Conservation (phyloP, 2,329 filamentous ascomycete genomes). For the Dendrostoma leiphaemia region DNA sequence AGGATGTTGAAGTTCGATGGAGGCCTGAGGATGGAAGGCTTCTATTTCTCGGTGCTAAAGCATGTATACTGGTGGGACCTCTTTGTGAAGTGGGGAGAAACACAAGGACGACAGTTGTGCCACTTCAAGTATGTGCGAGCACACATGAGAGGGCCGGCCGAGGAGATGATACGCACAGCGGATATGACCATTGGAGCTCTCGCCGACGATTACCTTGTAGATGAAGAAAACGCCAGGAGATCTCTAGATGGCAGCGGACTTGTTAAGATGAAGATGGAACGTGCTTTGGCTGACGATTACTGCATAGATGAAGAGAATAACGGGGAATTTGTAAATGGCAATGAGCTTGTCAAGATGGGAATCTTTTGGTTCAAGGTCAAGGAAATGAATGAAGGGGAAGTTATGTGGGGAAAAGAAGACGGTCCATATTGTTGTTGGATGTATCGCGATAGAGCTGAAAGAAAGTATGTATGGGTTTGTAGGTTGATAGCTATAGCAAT, state of each 20-base stretch:
- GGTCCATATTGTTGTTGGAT: background rate
- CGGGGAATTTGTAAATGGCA: background rate
- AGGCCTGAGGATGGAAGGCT: conserved; percentile 6
- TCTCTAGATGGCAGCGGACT: too few relatives aligned
- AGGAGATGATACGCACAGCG: background rate
- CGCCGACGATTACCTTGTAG: background rate
- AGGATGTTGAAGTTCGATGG: background rate
- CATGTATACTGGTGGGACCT: conserved; percentile 8
- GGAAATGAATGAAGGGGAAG: background rate
- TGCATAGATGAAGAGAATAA: background rate
- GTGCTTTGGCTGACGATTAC: background rate
- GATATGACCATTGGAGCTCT: conserved; percentile 5
- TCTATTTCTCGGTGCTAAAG: conserved; percentile 2
- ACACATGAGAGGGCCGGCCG: background rate
- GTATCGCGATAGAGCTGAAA: background rate
- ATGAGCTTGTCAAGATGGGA: background rate
- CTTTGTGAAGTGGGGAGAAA: conserved; percentile 2
- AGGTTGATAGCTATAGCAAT: too few relatives aligned
- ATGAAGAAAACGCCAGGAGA: background rate
- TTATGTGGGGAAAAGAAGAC: background rate
- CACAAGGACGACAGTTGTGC: background rate
- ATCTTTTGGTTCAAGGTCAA: conserved; percentile 5
- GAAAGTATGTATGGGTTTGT: background rate
- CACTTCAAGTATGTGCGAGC: background rate
- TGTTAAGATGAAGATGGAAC: too few relatives aligned